phyloP scores from a whole-genome alignment of 345 rosid genomes.

The Anacardium occidentale region DNA sequence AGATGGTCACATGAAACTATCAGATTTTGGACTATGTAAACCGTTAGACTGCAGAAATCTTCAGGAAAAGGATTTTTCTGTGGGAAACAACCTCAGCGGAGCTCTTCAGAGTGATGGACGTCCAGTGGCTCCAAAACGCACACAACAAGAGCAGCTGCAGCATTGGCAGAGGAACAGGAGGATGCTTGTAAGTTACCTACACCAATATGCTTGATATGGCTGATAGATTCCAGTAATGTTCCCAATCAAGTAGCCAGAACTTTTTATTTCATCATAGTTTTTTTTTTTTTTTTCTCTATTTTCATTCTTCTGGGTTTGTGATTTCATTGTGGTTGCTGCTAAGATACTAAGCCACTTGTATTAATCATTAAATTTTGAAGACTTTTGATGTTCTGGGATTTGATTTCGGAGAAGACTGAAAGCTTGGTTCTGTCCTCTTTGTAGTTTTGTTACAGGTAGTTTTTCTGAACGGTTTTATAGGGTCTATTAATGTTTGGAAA shows the following conservation, averaged over 20 bases:
- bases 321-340: not conserved
- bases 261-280: not conserved
- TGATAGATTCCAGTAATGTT: not conserved
- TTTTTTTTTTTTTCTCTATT: not conserved
- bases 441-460: not conserved
- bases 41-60: slow-evolving; percentile 94
- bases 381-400: slow-evolving; percentile 10
- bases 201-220: slow-evolving; percentile 7
- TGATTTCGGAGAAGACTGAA: not conserved
- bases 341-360: not conserved
- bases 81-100: slow-evolving; percentile 59
- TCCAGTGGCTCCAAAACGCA: slow-evolving; percentile 73
- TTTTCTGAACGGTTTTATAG: slow-evolving; percentile 6
- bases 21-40: slow-evolving; percentile 97
- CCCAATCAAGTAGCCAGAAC: not conserved
- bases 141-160: slow-evolving; percentile 84
- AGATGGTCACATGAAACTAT: slow-evolving; percentile 87
- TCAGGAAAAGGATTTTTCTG: slow-evolving; percentile 85
- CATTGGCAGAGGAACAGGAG: slow-evolving; percentile 97
- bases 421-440: not conserved
- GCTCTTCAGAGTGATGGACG: slow-evolving; percentile 77
- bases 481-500: slow-evolving; percentile 3
- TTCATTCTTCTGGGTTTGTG: not conserved
- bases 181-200: slow-evolving; percentile 68
- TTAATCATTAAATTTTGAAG: not conserved